Percentiles rank a stretch among this genome's conserved stretches.
Evolutionary conservation across 2,329 filamentous ascomycete genomes (phyloP).

Genomic region (Nigrospora oryzae): DNA sequence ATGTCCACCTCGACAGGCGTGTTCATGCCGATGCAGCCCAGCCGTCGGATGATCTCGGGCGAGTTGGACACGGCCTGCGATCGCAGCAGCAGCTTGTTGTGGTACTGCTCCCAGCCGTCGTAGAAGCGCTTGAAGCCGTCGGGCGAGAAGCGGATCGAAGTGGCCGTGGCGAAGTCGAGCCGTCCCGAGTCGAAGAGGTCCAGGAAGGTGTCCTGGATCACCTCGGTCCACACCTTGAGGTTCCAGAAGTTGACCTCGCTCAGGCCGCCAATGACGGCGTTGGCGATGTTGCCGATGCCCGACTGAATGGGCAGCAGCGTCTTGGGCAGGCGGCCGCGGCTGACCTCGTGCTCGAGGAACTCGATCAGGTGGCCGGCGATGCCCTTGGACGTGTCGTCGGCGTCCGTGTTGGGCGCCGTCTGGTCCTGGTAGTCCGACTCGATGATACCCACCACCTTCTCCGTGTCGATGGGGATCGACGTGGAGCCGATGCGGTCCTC

Average conservation of each 20-base stretch:
- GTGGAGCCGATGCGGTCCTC: conserved; percentile 81
- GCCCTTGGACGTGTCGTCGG: conserved; percentile 61
- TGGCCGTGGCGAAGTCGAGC: conserved; percentile 83
- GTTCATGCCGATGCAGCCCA: conserved; percentile 92
- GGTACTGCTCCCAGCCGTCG: conserved; percentile 72
- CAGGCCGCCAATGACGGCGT: conserved; percentile 80
- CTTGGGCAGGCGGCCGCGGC: conserved; percentile 64
- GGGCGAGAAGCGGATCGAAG: conserved; percentile 82
- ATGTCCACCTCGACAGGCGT: conserved; percentile 91
- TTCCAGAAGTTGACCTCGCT: conserved; percentile 76
- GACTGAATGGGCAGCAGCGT: conserved; percentile 77
- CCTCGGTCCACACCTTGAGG: conserved; percentile 88
- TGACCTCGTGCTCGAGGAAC: conserved; percentile 75
- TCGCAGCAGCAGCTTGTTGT: conserved; percentile 74
- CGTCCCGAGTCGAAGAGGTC: conserved; percentile 85
- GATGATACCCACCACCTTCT: conserved; percentile 76
- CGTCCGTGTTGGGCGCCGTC: conserved; percentile 64
- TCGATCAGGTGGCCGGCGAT: conserved; percentile 80
- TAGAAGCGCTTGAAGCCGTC: conserved; percentile 91
- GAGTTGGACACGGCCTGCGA: conserved; percentile 85
- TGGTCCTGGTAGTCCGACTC: conserved; percentile 78
- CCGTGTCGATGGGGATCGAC: conserved; percentile 75
- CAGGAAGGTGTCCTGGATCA: conserved; percentile 86
- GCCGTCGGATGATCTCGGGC: conserved; percentile 79
- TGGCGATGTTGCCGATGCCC: conserved; percentile 89